These are phyloP conservation scores for Metschnikowia henanensis DNA, from an alignment of 805 yeast genomes.

Conservation along the genomic window DNA sequence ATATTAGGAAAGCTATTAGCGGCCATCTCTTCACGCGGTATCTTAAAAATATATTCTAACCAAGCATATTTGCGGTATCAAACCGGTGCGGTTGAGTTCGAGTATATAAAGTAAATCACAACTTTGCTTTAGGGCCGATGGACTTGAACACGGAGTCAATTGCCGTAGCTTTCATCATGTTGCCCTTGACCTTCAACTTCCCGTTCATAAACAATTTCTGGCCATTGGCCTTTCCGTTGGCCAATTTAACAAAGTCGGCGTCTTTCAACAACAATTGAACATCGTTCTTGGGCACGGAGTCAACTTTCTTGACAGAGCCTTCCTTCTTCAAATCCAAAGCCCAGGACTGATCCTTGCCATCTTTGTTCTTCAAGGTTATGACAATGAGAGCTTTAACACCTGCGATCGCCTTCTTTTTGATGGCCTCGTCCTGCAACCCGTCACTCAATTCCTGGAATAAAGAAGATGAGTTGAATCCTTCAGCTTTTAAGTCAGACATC, in stretches of 20 bases:
- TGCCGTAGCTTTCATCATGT: constrained; percentile 85
- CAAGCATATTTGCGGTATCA: constrained; percentile 1
- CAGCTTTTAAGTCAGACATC: constrained; percentile 30
- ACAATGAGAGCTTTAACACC: constrained; percentile 62
- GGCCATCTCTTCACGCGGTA: too few relatives aligned
- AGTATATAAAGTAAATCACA: too few relatives aligned
- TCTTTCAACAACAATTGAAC: constrained; percentile 66
- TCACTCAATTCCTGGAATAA: constrained; percentile 40
- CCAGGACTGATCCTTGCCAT: constrained; percentile 24
- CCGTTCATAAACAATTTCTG: constrained; percentile 85
- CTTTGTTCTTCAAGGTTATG: constrained; percentile 44
- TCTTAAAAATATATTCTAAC: background rate
- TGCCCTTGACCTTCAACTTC: constrained; percentile 83
- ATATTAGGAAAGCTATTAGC: background rate
- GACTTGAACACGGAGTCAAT: constrained; percentile 67
- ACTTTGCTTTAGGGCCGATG: constrained; percentile 45
- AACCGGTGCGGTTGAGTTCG: background rate
- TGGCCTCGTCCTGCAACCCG: constrained; percentile 37
- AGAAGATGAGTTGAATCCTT: constrained; percentile 45
- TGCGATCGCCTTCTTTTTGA: constrained; percentile 39
- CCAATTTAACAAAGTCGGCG: constrained; percentile 67
- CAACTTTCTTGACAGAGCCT: constrained; percentile 16
- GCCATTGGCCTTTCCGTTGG: constrained; percentile 78
- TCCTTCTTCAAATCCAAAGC: constrained; percentile 23
- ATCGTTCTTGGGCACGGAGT: constrained; percentile 46